A percentile compares a stretch with the other conserved stretches of the same genome.
Evolutionary conservation across 2,329 filamentous ascomycete genomes (phyloP).

Genomic region (Hortaea werneckii): DNA sequence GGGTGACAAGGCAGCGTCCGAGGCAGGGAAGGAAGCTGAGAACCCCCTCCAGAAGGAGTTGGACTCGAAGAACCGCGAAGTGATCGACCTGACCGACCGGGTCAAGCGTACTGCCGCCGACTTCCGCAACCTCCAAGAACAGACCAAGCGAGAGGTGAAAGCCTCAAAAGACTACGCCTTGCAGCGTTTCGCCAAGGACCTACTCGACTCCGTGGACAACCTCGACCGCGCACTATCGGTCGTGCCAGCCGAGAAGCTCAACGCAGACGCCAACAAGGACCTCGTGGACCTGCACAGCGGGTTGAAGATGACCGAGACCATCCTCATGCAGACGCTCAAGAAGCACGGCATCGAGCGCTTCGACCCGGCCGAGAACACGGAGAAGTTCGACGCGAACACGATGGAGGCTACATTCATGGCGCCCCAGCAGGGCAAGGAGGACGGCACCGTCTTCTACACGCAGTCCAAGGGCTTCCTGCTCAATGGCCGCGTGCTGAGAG

Average conservation of each 20-base stretch:
- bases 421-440: slow-evolving; percentile 75
- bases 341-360: slow-evolving; percentile 92
- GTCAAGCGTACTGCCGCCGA: slow-evolving; percentile 90
- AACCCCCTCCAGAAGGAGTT: slow-evolving; percentile 53
- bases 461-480: slow-evolving; percentile 95
- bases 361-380: slow-evolving; percentile 57
- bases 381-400: slow-evolving; percentile 91
- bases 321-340: slow-evolving; percentile 77
- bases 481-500: slow-evolving; percentile 77
- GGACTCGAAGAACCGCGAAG: slow-evolving; percentile 62
- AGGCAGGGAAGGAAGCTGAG: slow-evolving; percentile 28
- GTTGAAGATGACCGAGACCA: slow-evolving; percentile 86
- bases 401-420: slow-evolving; percentile 97
- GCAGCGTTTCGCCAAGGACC: slow-evolving; percentile 84
- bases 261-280: slow-evolving; percentile 51
- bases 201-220: slow-evolving; percentile 93
- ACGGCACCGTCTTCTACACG: slow-evolving; percentile 80
- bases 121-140: slow-evolving; percentile 95
- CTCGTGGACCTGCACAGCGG: slow-evolving; percentile 74
- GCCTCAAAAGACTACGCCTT: slow-evolving; percentile 85
- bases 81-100: slow-evolving; percentile 85
- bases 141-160: slow-evolving; percentile 83
- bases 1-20: slow-evolving; percentile 20
- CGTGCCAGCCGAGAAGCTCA: slow-evolving; percentile 66
- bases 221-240: slow-evolving; percentile 81